Conservation (phyloP, 192 early-diverging fungal species). For the Piromyces finnis region DNA sequence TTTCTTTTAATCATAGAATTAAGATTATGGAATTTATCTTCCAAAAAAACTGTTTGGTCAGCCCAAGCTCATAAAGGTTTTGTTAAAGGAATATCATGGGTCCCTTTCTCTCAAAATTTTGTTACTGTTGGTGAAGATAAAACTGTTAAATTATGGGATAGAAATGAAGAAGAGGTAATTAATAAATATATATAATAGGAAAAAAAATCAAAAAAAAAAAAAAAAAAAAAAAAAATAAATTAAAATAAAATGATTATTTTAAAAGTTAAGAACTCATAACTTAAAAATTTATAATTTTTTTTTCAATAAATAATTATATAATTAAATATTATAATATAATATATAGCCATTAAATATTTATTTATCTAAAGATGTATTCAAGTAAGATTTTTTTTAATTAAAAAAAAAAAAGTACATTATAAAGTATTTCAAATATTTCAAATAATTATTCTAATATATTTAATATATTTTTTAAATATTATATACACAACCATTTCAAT, state of each 20-base stretch:
- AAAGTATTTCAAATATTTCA: background rate
- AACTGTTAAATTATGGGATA: constrained; percentile 84
- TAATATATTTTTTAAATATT: too few species aligned
- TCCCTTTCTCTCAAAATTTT: constrained; percentile 49
- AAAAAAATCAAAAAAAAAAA: too few species aligned
- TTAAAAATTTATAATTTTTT: too few species aligned
- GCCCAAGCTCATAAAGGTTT: constrained; percentile 63
- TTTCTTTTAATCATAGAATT: constrained; percentile 59
- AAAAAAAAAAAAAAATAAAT: too few species aligned
- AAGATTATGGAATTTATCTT: constrained; percentile 72
- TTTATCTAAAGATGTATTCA: constrained; percentile 53
- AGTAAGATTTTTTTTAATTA: background rate
- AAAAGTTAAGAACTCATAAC: too few species aligned
- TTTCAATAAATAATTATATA: too few species aligned
- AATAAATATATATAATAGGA: constrained; percentile 2
- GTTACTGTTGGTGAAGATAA: constrained; percentile 89
- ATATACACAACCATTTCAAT: too few species aligned
- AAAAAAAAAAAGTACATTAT: too few species aligned
- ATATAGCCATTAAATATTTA: constrained; percentile 57
- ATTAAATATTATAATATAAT: too few species aligned
- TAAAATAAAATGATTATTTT: too few species aligned
- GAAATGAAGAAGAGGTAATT: constrained; percentile 9
- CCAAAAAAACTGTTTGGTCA: constrained; percentile 58
- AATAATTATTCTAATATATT: too few species aligned
- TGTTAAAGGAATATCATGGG: constrained; percentile 64